Base-by-base conservation (phyloP, 768 basidiomycete genomes). In the Suillus fuscotomentosus region DNA sequence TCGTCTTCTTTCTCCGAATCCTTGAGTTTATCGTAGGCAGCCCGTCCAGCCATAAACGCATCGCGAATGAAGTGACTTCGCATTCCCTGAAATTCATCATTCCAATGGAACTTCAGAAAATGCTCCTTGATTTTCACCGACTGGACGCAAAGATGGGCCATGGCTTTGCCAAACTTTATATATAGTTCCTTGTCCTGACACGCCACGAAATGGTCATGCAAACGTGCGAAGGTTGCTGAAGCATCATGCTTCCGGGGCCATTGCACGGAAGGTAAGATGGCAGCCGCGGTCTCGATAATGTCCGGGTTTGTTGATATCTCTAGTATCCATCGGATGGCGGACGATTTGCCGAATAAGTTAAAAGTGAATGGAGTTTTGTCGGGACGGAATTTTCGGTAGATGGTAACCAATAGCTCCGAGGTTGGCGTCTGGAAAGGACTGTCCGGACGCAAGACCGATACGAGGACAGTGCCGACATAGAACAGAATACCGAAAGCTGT, bases 241-340 rank as follows among this genome's bases (percentile, higher is more conserved):
- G 5, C 53, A 34, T 34, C 10, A 5, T 36, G 2, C 5, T 36
- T 36, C 31, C 4, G 34, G 1, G 34, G 34, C 34, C 53, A 54
- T 36, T 54, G 20, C 20, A 55, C 34, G 20, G 1, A 20, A 3
- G 34, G 53, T 36, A 55, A 20, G 5, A 55, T 36, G 0, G 20
- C 34, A 13, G 34, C 53, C 2, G 34, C 53, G 34, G 10, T 20
- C 5, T 55, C 10, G 17, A 55, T 2, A 13, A 36, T 20, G 36
- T 55, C 53, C 2, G 31, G 53, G 20, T 54, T 54, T 34, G 60
- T 60, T 13, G 71, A 71, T 6, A 61, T 71, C 22, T 68, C 66
- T 20, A 71, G 57, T 10, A 71, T 43, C 70, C 70, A 71, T 39
- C 48, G 43, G 15, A 70, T 63, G 5, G 67, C 54, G 7, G 36